Percentiles rank a stretch among this genome's conserved stretches.
phyloP scores from a whole-genome alignment of 2,329 filamentous ascomycete species.

The Cadophora malorum region DNA sequence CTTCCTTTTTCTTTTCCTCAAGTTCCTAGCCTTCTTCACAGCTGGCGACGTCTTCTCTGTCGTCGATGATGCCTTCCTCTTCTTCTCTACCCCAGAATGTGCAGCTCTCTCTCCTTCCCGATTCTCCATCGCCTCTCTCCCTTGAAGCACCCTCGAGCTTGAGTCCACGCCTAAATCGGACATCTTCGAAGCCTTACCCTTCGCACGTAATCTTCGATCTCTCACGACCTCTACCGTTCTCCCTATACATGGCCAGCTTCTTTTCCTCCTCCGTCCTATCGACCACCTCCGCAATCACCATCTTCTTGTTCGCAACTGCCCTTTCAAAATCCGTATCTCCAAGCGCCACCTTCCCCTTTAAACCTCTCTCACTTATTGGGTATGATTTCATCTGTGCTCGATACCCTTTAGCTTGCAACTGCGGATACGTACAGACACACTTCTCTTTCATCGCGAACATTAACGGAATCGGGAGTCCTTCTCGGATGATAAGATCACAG shows the following conservation, averaged over 20 bases:
- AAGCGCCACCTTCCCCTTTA: background rate
- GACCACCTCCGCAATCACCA: background rate
- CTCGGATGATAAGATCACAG: background rate
- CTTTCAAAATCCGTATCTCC: background rate
- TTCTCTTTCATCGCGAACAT: background rate
- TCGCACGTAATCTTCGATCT: background rate
- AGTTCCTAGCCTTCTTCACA: background rate
- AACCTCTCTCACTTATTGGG: background rate
- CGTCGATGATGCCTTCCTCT: background rate
- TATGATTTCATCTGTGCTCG: background rate
- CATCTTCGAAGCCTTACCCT: no score
- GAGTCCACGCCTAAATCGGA: no score
- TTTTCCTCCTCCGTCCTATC: background rate
- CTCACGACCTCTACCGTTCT: background rate
- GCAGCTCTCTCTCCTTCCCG: background rate
- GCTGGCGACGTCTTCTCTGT: background rate
- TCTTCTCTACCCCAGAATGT: background rate
- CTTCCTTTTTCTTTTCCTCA: background rate
- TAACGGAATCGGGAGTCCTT: background rate
- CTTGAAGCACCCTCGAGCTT: background rate
- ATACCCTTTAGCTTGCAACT: background rate
- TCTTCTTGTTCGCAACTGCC: background rate
- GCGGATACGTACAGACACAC: background rate
- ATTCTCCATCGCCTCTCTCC: background rate
- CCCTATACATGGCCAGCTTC: background rate